phyloP scores from a whole-genome alignment of 257 asterid species.

The Buddleja alternifolia region DNA sequence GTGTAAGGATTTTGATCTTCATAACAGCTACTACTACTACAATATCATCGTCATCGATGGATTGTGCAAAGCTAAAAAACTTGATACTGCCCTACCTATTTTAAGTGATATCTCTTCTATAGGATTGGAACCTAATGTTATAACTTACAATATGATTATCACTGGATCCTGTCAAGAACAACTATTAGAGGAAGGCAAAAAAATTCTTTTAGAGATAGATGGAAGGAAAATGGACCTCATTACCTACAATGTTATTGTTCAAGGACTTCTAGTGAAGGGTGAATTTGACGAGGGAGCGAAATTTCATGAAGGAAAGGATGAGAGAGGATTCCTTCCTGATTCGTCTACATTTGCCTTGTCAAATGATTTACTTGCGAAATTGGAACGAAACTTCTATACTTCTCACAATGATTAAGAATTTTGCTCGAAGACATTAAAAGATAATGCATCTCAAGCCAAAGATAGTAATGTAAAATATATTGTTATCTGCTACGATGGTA shows the following conservation, averaged over 20 bases:
- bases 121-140: conserved; percentile 31
- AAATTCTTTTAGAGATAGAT: conserved; percentile 29
- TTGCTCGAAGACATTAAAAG: too few species aligned
- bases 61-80: conserved; percentile 25
- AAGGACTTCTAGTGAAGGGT: conserved; percentile 21
- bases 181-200: conserved; percentile 32
- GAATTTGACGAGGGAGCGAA: conserved; percentile 17
- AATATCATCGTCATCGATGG: conserved; percentile 23
- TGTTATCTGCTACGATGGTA: too few species aligned
- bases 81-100: conserved; percentile 23
- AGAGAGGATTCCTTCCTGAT: conserved; percentile 14
- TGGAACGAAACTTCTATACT: too few species aligned
- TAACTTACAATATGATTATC: conserved; percentile 29
- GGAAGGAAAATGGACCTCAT: conserved; percentile 17
- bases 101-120: conserved; percentile 25
- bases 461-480: too few species aligned
- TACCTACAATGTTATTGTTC: conserved; percentile 31
- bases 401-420: too few species aligned
- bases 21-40: conserved; percentile 17
- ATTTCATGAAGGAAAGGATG: conserved; percentile 27
- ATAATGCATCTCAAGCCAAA: too few species aligned
- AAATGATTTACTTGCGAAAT: not conserved
- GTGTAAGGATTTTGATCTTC: not conserved
- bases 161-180: conserved; percentile 33
- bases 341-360: not conserved